Evolutionary conservation across 2,329 filamentous ascomycete genomes (phyloP), one percentile per base, ranked within the genome.

Genomic region (Cryoendolithus antarcticus): DNA sequence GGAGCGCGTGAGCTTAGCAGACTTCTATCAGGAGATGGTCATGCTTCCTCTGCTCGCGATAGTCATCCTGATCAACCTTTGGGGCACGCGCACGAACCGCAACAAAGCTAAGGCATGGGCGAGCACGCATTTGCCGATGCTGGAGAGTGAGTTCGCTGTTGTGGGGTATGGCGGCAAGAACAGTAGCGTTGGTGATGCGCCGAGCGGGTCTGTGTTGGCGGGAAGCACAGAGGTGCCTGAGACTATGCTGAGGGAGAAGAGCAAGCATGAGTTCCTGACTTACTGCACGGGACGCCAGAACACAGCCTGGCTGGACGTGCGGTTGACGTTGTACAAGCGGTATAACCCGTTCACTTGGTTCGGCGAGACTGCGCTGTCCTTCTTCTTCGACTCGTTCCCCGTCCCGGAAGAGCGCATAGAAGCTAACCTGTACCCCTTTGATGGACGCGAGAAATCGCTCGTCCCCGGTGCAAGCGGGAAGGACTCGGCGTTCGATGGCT

Each of bases 271-370:
- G 63, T 96, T 80, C 63, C 68, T 80, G 40, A 79, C 81, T 8
- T 98, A 98, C 61, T 86, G 84, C 29, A 88, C 86, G 28, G 91
- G 91, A 40, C 77, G 91, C 51, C 82, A 88, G 70, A 98, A 98
- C 60, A 73, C 91, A 30, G 89, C 89, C 11, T 96, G 93, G 58
- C 64, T 89, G 54, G 89, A 98, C 55, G 68, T 93, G 59, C 84
- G 82, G 65, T 66, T 95, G 56, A 80, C 75, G 37, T 69, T 95
- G 48, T 71, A 77, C 56, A 93, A 91, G 71, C 76, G 86, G 52
- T 93, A 86, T 70, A 95, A 94, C 67, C 88, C 88, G 1, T 60
- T 80, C 37, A 63, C 69, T 34, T 66, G 74, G 55, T 50, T 73
- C n/a, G 71, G 77, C 48, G 91, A 98, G 65, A 65, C 66, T 32